Base-by-base conservation (phyloP, 257 asterid genomes). In the Nicotiana otophora region DNA sequence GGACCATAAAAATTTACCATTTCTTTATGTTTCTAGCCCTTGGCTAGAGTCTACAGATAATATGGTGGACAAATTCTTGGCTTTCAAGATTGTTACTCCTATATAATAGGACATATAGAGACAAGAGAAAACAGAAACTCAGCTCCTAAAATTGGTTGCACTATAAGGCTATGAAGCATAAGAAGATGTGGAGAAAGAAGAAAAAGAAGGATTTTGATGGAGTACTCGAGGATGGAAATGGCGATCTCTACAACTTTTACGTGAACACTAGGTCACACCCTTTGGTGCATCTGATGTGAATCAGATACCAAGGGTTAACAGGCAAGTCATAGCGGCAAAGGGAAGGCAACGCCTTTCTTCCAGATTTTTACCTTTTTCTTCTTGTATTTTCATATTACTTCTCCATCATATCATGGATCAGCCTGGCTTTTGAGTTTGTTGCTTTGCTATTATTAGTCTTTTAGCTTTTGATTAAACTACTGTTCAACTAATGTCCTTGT, bases 291-390 rank as follows among this genome's bases (percentile, higher is more conserved):
- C 77, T 82, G 61, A 55, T 42, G 62, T 46, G 63, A 75, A 26
- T 51, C 16, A 1, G 75, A 55, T 77, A 82, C 30, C 80, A 69
- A 84, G 84, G 81, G 80, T 2, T 5, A 48, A 31, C 31, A 81
- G 94, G 94, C 94, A 91, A 89, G 92, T 91, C 91, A 89, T 26
- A 68, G 54, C 83, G 93, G 93, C 93, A 90, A 88, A 90, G 92
- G 93, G 93, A 90, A 90, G 93, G 93, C 83, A 62, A 90, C 83
- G 93, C 92, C 93, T 88, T 90, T 90, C 93, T 87, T 88, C 93
- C 91, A 90, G 89, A 83, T 78, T 79, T 84, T 83, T 64, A 15
- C 34, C 15, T 42, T 58, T 48, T 42, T 15, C 81, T 34, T n/a
- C n/a, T 82, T 65, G n/a, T 17, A 78, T 54, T 61, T 30, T 51